These are phyloP conservation scores for Thraustotheca clavata DNA, from an alignment of 352 stramenopile species.

Conservation along the genomic window DNA sequence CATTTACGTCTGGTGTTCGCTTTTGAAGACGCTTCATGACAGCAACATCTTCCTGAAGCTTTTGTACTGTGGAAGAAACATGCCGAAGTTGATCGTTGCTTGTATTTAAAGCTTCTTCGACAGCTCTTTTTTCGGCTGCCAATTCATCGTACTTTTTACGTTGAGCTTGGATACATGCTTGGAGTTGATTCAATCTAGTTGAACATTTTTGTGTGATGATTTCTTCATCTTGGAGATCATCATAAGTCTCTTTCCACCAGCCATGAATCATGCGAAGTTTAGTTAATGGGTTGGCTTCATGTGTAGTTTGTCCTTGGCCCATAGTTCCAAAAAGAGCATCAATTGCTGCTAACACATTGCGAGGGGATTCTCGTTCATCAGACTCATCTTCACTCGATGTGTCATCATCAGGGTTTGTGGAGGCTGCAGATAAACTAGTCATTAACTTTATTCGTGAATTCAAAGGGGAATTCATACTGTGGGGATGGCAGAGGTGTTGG, in stretches of 20 bases:
- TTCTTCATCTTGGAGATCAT: not conserved
- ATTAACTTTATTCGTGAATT: not conserved
- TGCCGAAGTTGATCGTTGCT: not conserved
- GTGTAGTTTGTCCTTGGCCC: not conserved
- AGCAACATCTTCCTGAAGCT: constrained; percentile 7
- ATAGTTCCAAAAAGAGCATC: not conserved
- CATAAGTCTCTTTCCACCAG: constrained; percentile 3
- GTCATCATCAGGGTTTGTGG: constrained; percentile 3
- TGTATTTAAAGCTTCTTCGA: not conserved
- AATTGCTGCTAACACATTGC: not conserved
- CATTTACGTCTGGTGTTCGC: not conserved
- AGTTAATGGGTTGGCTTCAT: not conserved
- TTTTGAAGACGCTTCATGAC: not conserved
- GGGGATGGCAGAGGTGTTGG: not conserved
- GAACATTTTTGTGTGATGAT: constrained; percentile 4
- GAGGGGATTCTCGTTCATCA: not conserved
- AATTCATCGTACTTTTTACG: not conserved
- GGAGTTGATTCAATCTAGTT: not conserved
- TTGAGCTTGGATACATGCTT: constrained; percentile 17
- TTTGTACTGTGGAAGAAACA: not conserved
- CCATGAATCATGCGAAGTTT: constrained; percentile 5
- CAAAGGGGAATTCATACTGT: not conserved
- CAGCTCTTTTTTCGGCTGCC: not conserved
- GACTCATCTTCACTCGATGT: constrained; percentile 4
- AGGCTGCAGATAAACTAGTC: not conserved